Evolutionary conservation across 768 basidiomycete genomes (phyloP).

Genomic region (Lanmaoa pseudosensibilis): DNA sequence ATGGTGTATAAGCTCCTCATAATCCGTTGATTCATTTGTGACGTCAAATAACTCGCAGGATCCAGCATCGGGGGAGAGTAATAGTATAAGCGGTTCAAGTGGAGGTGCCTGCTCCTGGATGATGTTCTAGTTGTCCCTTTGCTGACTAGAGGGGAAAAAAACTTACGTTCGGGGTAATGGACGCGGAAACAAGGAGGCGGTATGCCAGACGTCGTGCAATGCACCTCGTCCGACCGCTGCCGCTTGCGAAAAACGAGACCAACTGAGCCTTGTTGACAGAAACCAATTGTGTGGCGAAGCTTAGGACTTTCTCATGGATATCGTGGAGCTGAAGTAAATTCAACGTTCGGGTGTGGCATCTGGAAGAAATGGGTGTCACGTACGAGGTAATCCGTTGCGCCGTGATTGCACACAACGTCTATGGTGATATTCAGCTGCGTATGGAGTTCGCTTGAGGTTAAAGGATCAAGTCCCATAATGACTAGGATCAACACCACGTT

Average conservation of each 20-base stretch:
- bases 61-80: slow-evolving; percentile 48
- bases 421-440: slow-evolving; percentile 48
- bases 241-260: slow-evolving; percentile 51
- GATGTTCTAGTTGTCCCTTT: neutral
- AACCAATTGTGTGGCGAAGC: slow-evolving; percentile 39
- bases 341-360: neutral
- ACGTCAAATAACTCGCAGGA: slow-evolving; percentile 51
- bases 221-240: slow-evolving; percentile 48
- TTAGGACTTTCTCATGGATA: slow-evolving; percentile 47
- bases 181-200: slow-evolving; percentile 20
- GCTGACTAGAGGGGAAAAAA: neutral
- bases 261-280: slow-evolving; percentile 52
- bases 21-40: slow-evolving; percentile 55
- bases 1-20: slow-evolving; percentile 55
- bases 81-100: slow-evolving; percentile 47
- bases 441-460: slow-evolving; percentile 44
- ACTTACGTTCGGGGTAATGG: slow-evolving; percentile 15
- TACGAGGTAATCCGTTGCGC: slow-evolving; percentile 36
- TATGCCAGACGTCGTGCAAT: slow-evolving; percentile 62
- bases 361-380: slow-evolving; percentile 2
- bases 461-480: slow-evolving; percentile 56
- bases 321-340: slow-evolving; percentile 43
- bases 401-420: slow-evolving; percentile 43
- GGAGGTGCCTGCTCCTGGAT: slow-evolving; percentile 49
- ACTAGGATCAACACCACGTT: slow-evolving; percentile 51